Base-by-base conservation (phyloP, 192 early-diverging fungal genomes). In the Coemansia sp. region DNA sequence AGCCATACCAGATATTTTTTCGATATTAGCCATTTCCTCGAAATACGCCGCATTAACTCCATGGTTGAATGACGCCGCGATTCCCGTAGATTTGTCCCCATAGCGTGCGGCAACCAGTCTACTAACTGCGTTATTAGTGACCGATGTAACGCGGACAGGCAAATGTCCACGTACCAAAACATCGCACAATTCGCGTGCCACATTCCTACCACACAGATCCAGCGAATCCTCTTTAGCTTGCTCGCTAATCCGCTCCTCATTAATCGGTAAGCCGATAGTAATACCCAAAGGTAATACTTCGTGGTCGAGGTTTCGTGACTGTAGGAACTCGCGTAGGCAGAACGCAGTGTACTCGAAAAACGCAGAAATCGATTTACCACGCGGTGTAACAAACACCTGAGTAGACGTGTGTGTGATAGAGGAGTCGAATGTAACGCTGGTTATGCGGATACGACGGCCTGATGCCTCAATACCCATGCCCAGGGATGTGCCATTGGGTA, bases 81-180 rank as follows among this genome's bases (percentile, higher is more conserved):
- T 84, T 60, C 87, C 53, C 5, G 93, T 94, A 18, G 86, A 68
- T 13, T 94, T 91, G 58, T 92, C 72, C 22, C 72, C 65, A 86
- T 95, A 94, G 5, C 92, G 91, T 69, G 97, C 89, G 27, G 94
- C 89, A 7, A 95, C 79, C 9, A 98, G 81, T 0, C 94, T 94
- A 29, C 95, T 96, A 8, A 97, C 95, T 1, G 93, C 96, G 72
- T 96, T 94, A 76, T 97, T 97, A 20, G 97, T 92, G n/a, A 97
- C 85, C 10, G 96, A 95, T 11, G 87, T 77, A 65, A 95, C 89
- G 44, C 87, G 83, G 57, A 97, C 92, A 12, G 93, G 92, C n/a
- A 95, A 65, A 52, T 87, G 77, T 65, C 87, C 88, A 64, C 87
- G 76, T 47, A 85, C 73, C 20, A 95, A 73, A 9, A 95, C 89